Conservation (phyloP, 2,329 filamentous ascomycete genomes). For the Pestalotiopsis sp. region DNA sequence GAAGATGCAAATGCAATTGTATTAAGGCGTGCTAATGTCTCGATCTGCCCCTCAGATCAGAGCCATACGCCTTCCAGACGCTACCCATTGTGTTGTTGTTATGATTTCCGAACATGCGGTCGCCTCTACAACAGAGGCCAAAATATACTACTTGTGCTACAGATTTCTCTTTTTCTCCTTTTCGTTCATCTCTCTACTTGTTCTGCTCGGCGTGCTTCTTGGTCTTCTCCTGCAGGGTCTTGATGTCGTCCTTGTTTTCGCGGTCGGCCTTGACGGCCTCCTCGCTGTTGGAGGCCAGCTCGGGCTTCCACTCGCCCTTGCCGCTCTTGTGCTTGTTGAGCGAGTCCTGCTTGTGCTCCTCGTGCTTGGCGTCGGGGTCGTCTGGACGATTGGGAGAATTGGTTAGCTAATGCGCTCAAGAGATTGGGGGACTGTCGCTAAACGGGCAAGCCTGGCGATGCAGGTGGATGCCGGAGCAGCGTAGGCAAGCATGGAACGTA, state of each 20-base stretch:
- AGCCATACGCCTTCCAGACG: not conserved
- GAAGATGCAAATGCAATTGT: not conserved
- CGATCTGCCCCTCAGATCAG: not conserved
- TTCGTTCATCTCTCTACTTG: slow-evolving; percentile 41
- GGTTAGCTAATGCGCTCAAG: not conserved
- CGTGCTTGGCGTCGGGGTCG: slow-evolving; percentile 8
- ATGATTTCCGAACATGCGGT: not conserved
- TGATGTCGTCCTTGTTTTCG: slow-evolving; percentile 43
- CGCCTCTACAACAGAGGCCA: not conserved
- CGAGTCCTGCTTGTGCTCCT: slow-evolving; percentile 63
- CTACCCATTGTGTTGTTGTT: not conserved
- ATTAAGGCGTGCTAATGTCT: not conserved
- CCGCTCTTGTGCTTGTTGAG: slow-evolving; percentile 70
- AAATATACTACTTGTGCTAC: not conserved
- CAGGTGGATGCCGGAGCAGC: not conserved
- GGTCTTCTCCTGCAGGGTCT: slow-evolving; percentile 60
- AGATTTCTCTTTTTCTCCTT: not conserved
- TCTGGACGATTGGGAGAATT: not conserved
- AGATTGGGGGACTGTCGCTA: not conserved
- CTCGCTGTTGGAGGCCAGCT: slow-evolving; percentile 79
- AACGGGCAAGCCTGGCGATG: not conserved
- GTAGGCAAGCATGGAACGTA: not conserved
- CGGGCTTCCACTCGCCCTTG: slow-evolving; percentile 74
- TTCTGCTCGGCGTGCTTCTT: slow-evolving; percentile 54
- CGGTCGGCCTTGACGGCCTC: slow-evolving; percentile 74